Conservation (phyloP, 139 green algal species). For the Pleodorina starrii region DNA sequence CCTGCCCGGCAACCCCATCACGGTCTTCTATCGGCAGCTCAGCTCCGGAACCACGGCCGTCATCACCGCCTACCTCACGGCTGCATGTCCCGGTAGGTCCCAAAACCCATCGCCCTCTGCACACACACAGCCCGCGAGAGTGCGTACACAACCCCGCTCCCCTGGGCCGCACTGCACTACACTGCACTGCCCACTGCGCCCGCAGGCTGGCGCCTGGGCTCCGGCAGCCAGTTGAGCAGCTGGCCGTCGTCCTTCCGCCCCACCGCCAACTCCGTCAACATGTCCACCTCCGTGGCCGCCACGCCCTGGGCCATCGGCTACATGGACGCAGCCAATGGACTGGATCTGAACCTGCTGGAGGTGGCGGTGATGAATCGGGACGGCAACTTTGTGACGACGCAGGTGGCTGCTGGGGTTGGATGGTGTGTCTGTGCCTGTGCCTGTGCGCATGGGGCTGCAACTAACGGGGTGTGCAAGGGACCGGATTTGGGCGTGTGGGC, state of each 20-base stretch:
- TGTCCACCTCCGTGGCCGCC: not conserved
- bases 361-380: constrained; percentile 45
- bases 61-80: constrained; percentile 53
- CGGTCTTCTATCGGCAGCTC: constrained; percentile 39
- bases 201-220: constrained; percentile 53
- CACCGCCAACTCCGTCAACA: constrained; percentile 31
- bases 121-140: not conserved
- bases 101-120: not conserved
- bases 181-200: not conserved
- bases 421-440: no score
- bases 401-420: not conserved
- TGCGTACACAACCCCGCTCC: not conserved
- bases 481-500: no score
- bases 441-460: no score
- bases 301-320: constrained; percentile 55
- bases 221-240: constrained; percentile 32
- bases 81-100: not conserved
- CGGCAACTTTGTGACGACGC: constrained; percentile 15
- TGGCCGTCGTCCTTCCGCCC: constrained; percentile 29
- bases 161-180: not conserved
- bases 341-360: constrained; percentile 47
- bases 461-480: no score
- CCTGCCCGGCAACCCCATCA: constrained; percentile 41
- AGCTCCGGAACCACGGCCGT: constrained; percentile 53
- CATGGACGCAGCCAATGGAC: constrained; percentile 43